Evolutionary conservation across 2,329 filamentous ascomycete species (phyloP), one percentile per base, ranked within the genome.

Genomic region (Plenodomus tracheiphilus): DNA sequence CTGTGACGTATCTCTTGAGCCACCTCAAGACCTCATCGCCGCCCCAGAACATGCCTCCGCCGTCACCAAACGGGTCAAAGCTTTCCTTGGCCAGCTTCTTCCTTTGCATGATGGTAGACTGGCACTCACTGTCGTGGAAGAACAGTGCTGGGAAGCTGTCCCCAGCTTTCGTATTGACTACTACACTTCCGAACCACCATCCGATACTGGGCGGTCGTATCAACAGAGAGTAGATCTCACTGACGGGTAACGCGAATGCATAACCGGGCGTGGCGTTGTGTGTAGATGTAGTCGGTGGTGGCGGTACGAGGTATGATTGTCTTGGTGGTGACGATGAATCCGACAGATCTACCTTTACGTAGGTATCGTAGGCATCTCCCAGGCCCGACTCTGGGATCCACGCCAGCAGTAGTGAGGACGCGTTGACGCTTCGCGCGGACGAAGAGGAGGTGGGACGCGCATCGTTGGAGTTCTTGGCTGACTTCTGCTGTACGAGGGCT

Each of bases 111-210:
- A 97, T 96, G 0, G 94, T 99, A 44, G 89, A 95, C 74, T 96
- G 89, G 66, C 94, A 99, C 76, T 99, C 94, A 54, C 86, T 91
- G 66, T 99, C 94, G 70, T 99, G 94, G 75, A 99, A 99, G 76
- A 99, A 99, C 1, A 99, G 77, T 0, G 94, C 91, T 0, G 94
- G 94, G 60, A 97, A 96, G 69, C 89, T 94, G 69, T 97, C 92
- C 3, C 95, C 95, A 0, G 88, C 85, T 11, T 89, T 81, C 1
- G 89, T 91, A 70, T 99, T 99, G 76, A 99, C 90, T 48, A 99
- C 87, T 21, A 99, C 75, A 55, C 91, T 96, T 28, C 94, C 94
- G 70, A 95, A 97, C 94, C 94, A 99, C 95, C 94, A 99, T 15
- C 94, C 95, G 7, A 96, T 75, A 69, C 91, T 97, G 4, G 94